Percentiles rank a stretch among this genome's conserved stretches.
phyloP scores from a whole-genome alignment of 2,329 filamentous ascomycete genomes.

The Neocatenulostroma microsporum region DNA sequence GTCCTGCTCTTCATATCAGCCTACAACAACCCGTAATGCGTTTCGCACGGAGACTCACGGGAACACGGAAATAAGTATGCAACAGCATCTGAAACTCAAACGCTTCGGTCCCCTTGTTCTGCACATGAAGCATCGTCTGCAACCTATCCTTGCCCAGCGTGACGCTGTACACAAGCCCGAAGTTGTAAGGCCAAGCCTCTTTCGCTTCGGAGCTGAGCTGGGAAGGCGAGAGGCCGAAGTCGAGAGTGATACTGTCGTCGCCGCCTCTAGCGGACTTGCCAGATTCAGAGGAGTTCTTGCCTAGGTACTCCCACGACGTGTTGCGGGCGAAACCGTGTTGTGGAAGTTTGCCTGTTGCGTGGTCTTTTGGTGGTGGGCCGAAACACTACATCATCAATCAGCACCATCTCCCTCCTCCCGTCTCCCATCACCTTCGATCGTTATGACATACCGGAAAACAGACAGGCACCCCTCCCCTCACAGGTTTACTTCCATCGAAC shows the following conservation, averaged over 20 bases:
- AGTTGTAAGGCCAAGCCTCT: constrained; percentile 75
- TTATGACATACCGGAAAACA: constrained; percentile 71
- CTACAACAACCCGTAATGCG: no score
- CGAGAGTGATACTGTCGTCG: constrained; percentile 75
- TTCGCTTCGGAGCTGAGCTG: constrained; percentile 62
- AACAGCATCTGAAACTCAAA: constrained; percentile 90
- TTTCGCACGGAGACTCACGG: constrained; percentile 58
- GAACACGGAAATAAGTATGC: constrained; percentile 80
- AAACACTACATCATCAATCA: constrained; percentile 81
- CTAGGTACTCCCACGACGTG: constrained; percentile 86
- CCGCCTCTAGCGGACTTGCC: constrained; percentile 35
- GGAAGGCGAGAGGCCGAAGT: constrained; percentile 78
- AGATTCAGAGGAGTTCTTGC: constrained; percentile 67
- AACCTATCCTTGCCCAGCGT: constrained; percentile 68
- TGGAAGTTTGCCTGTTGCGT: constrained; percentile 69
- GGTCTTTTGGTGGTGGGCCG: constrained; percentile 66
- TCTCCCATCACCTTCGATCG: no score
- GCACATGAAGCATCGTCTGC: constrained; percentile 74
- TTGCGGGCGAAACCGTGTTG: constrained; percentile 94
- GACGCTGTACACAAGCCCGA: constrained; percentile 88
- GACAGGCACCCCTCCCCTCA: constrained; percentile 83
- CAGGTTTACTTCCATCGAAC: constrained; percentile 80
- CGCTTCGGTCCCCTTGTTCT: constrained; percentile 72
- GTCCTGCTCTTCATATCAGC: constrained; percentile 50
- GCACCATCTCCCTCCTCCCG: neutral